phyloP scores from a whole-genome alignment of 495 filamentous ascomycete species.

The Cryomyces minteri region DNA sequence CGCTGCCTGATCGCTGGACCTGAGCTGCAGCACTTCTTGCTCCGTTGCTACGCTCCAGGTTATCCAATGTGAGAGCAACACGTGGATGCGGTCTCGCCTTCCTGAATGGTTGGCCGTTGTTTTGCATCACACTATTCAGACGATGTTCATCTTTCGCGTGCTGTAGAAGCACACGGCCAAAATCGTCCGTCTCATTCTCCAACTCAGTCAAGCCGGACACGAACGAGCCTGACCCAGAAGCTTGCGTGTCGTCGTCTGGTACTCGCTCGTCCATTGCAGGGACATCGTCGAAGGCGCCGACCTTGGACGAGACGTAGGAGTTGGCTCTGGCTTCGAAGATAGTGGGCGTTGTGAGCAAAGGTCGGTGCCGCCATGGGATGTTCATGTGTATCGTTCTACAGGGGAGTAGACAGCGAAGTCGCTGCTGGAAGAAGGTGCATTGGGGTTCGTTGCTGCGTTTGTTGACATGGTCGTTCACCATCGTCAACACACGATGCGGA shows the following conservation, averaged over 20 bases:
- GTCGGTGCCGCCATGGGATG: too few relatives aligned
- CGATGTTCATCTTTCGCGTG: slow-evolving; percentile 15
- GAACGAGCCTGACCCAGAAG: slow-evolving; percentile 7
- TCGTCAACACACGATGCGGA: too few relatives aligned
- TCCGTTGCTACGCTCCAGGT: slow-evolving; percentile 12
- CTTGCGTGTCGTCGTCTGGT: slow-evolving; percentile 12
- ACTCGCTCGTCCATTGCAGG: slow-evolving; percentile 3
- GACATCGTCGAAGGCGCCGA: too few relatives aligned
- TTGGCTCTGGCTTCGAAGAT: too few relatives aligned
- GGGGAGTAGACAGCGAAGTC: too few relatives aligned
- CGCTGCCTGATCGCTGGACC: slow-evolving; percentile 1
- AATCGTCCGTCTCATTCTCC: slow-evolving; percentile 20
- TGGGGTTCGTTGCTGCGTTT: too few relatives aligned
- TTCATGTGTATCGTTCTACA: too few relatives aligned
- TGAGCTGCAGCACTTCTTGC: background rate
- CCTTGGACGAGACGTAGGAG: too few relatives aligned
- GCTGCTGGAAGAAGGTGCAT: too few relatives aligned
- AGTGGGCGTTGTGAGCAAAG: too few relatives aligned
- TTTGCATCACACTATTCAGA: slow-evolving; percentile 13
- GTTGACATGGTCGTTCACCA: too few relatives aligned
- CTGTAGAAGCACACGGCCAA: slow-evolving; percentile 15
- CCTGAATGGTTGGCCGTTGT: slow-evolving; percentile 14
- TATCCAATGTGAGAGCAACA: slow-evolving; percentile 13
- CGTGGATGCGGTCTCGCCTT: slow-evolving; percentile 15
- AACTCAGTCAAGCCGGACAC: slow-evolving; percentile 13